Evolutionary conservation across 805 yeast species (phyloP).

Genomic region (Vanderwaltozyma verrucispora): DNA sequence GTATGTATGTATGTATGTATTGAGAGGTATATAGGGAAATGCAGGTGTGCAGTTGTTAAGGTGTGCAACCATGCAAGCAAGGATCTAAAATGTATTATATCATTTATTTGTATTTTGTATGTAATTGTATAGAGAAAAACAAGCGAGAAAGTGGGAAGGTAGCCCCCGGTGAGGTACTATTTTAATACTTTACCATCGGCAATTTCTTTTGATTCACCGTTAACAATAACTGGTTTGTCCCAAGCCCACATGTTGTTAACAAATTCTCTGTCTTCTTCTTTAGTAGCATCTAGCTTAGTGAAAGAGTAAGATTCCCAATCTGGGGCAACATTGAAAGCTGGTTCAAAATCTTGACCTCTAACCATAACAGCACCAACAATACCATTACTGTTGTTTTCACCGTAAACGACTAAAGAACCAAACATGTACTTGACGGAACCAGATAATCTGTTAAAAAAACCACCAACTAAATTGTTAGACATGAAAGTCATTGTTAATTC

Average conservation of each 20-base stretch:
- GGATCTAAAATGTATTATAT: too few species aligned
- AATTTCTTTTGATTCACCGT: conserved; percentile 78
- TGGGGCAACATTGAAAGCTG: conserved; percentile 98
- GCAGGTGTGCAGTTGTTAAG: too few species aligned
- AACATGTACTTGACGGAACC: conserved; percentile 92
- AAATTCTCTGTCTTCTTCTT: conserved; percentile 69
- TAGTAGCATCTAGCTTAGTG: conserved; percentile 73
- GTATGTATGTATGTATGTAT: too few species aligned
- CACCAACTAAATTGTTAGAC: conserved; percentile 97
- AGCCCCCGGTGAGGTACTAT: too few species aligned
- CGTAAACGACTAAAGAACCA: conserved; percentile 90
- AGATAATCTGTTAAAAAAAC: conserved; percentile 90
- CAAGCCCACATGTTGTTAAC: conserved; percentile 94
- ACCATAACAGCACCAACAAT: conserved; percentile 89
- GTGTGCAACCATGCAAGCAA: too few species aligned
- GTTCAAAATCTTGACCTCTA: conserved; percentile 84
- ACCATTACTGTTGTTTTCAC: conserved; percentile 98
- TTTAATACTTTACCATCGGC: conserved; percentile 98
- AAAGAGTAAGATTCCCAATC: conserved; percentile 93
- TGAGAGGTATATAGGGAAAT: too few species aligned
- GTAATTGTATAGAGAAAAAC: too few species aligned
- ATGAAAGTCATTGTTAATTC: conserved; percentile 94
- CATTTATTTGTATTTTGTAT: too few species aligned
- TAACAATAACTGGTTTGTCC: conserved; percentile 83
- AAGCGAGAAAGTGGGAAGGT: too few species aligned